phyloP scores from a whole-genome alignment of 257 asterid genomes.

The Salvia rosmarinus region DNA sequence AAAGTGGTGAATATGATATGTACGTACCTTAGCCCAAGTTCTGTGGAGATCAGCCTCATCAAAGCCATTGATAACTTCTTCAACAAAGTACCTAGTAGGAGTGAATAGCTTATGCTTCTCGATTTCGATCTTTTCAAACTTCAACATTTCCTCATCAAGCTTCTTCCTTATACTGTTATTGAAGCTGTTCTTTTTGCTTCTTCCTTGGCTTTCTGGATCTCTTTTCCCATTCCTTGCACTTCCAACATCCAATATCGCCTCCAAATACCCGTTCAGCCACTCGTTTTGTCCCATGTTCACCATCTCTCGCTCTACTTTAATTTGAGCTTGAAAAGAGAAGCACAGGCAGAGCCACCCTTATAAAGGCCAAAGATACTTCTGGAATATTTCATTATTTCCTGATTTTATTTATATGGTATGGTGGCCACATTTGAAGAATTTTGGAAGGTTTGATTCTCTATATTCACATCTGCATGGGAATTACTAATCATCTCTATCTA shows the following conservation, averaged over 20 bases:
- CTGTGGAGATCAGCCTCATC: slow-evolving; percentile 72
- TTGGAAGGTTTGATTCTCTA: slow-evolving; percentile 31
- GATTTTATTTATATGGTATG: slow-evolving; percentile 10
- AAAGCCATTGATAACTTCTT: slow-evolving; percentile 64
- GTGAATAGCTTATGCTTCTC: slow-evolving; percentile 47
- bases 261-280: slow-evolving; percentile 75
- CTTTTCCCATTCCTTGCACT: slow-evolving; percentile 35
- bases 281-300: slow-evolving; percentile 58
- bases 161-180: slow-evolving; percentile 25
- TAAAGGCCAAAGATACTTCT: slow-evolving; percentile 32
- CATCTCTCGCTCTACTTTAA: not conserved
- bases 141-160: slow-evolving; percentile 45
- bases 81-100: slow-evolving; percentile 69
- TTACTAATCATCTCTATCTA: slow-evolving; percentile 8
- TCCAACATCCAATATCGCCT: slow-evolving; percentile 70
- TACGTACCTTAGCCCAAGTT: slow-evolving; percentile 66
- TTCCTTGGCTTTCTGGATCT: slow-evolving; percentile 24
- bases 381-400: no score
- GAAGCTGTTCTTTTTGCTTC: slow-evolving; percentile 22
- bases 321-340: slow-evolving; percentile 36
- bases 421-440: slow-evolving; percentile 7
- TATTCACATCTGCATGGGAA: slow-evolving; percentile 22
- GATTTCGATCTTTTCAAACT: slow-evolving; percentile 32
- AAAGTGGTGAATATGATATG: not conserved
- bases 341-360: slow-evolving; percentile 32